Evolutionary conservation across 306 rosid species (phyloP).

Genomic region (Sicyos edulis): DNA sequence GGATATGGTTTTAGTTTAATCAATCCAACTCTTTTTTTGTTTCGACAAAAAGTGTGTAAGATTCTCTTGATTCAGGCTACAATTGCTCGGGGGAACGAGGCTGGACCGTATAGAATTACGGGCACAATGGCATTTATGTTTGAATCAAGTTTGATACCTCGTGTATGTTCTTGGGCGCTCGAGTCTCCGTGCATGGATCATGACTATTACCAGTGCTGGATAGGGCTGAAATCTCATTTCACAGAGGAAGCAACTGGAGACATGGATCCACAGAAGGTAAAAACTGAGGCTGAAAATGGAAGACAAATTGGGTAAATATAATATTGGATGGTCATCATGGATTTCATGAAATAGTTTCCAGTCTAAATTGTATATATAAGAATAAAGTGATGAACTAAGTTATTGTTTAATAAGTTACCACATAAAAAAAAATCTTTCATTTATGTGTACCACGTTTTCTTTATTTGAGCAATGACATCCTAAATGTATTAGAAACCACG

Average conservation of each 20-base stretch:
- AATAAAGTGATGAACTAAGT: constrained; percentile 1
- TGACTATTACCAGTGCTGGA: constrained; percentile 93
- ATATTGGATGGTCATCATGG: neutral
- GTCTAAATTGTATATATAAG: neutral
- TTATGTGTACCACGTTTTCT: too few relatives aligned
- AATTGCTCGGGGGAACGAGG: constrained; percentile 52
- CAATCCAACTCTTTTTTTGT: neutral
- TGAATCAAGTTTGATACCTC: constrained; percentile 78
- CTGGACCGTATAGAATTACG: constrained; percentile 54
- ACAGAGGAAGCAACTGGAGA: constrained; percentile 14
- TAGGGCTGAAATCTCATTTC: constrained; percentile 74
- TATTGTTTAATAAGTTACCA: too few relatives aligned
- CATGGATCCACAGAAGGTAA: constrained; percentile 18
- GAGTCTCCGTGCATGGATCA: constrained; percentile 72
- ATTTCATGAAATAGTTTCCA: constrained; percentile 11
- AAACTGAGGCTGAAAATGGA: constrained; percentile 15
- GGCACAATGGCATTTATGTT: constrained; percentile 93
- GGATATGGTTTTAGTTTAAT: neutral
- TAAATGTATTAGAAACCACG: too few relatives aligned
- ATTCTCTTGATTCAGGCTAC: constrained; percentile 47
- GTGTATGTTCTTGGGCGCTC: constrained; percentile 60
- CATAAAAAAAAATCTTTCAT: too few relatives aligned
- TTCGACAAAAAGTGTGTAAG: neutral
- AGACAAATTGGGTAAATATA: neutral
- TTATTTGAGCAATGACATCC: too few relatives aligned